Conservation (phyloP, 2,329 filamentous ascomycete genomes). For the Xylaria polymorpha region DNA sequence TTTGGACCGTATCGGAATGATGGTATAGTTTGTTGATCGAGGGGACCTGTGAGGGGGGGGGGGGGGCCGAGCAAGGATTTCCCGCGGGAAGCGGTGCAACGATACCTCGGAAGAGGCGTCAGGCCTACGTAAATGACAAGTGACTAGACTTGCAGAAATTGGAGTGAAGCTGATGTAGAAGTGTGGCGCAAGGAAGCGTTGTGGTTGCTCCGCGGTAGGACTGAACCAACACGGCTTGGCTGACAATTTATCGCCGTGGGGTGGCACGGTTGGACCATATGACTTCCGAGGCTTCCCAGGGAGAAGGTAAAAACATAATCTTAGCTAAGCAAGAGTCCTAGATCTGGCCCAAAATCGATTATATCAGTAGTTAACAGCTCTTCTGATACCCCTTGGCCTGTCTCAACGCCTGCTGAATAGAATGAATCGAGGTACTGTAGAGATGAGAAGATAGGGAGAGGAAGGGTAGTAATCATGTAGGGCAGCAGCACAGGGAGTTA, state of each 20-base stretch:
- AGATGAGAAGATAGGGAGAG: conserved; percentile 22
- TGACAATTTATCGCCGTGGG: conserved; percentile 35
- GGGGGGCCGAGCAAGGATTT: conserved; percentile 40
- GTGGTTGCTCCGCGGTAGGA: conserved; percentile 35
- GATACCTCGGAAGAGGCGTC: conserved; percentile 32
- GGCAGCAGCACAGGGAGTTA: conserved; percentile 29
- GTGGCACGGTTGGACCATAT: conserved; percentile 35
- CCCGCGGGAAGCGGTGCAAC: conserved; percentile 39
- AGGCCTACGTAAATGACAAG: conserved; percentile 32
- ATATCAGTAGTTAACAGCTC: conserved; percentile 2
- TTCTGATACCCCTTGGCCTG: conserved; percentile 11
- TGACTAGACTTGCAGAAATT: conserved; percentile 27
- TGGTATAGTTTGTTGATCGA: conserved; percentile 47
- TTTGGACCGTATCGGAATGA: conserved; percentile 42
- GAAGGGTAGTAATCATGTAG: conserved; percentile 14
- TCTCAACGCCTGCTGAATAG: conserved; percentile 14
- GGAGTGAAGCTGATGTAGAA: conserved; percentile 35
- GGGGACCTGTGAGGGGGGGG: conserved; percentile 40
- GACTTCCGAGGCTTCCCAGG: conserved; percentile 31
- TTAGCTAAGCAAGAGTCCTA: conserved; percentile 39
- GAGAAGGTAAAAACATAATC: conserved; percentile 33
- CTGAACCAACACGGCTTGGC: conserved; percentile 35
- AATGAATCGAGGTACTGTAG: conserved; percentile 14
- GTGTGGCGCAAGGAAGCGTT: conserved; percentile 35
- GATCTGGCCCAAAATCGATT: conserved; percentile 27